Evolutionary conservation across 352 stramenopile genomes (phyloP).

Genomic region (Phytophthora syringae): DNA sequence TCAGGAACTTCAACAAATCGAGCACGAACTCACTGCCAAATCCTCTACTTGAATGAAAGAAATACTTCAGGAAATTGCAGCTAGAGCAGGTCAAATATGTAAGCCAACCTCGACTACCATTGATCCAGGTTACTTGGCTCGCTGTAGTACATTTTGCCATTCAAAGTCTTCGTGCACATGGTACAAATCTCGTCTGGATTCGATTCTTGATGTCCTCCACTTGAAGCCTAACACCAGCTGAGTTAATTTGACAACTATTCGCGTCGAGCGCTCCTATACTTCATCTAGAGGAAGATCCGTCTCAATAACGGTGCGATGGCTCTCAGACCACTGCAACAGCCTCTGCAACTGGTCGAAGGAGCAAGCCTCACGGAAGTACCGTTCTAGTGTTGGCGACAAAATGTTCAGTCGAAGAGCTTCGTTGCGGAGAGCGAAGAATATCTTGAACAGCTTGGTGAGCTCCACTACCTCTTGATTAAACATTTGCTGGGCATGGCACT

Average conservation of each 20-base stretch:
- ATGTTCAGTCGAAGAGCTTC: slow-evolving; percentile 72
- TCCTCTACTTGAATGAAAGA: slow-evolving; percentile 11
- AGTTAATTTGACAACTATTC: slow-evolving; percentile 36
- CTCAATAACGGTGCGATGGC: slow-evolving; percentile 63
- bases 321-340: slow-evolving; percentile 82
- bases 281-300: slow-evolving; percentile 42
- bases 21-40: slow-evolving; percentile 33
- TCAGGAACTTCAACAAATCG: slow-evolving; percentile 37
- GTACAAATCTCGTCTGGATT: slow-evolving; percentile 20
- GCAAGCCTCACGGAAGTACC: slow-evolving; percentile 69
- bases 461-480: slow-evolving; percentile 67
- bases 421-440: slow-evolving; percentile 74
- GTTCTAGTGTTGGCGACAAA: slow-evolving; percentile 73
- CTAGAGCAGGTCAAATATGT: too few species aligned
- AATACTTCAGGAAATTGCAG: too few species aligned
- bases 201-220: slow-evolving; percentile 19
- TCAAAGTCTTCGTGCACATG: neutral
- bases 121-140: slow-evolving; percentile 19
- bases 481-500: slow-evolving; percentile 66
- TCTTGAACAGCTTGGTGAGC: slow-evolving; percentile 81
- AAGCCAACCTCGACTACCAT: slow-evolving; percentile 25
- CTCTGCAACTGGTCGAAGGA: slow-evolving; percentile 77
- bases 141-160: too few species aligned
- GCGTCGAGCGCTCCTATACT: slow-evolving; percentile 21
- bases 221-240: slow-evolving; percentile 8